Evolutionary conservation across 2,329 filamentous ascomycete genomes (phyloP).

Genomic region (Rhynchosporium agropyri): DNA sequence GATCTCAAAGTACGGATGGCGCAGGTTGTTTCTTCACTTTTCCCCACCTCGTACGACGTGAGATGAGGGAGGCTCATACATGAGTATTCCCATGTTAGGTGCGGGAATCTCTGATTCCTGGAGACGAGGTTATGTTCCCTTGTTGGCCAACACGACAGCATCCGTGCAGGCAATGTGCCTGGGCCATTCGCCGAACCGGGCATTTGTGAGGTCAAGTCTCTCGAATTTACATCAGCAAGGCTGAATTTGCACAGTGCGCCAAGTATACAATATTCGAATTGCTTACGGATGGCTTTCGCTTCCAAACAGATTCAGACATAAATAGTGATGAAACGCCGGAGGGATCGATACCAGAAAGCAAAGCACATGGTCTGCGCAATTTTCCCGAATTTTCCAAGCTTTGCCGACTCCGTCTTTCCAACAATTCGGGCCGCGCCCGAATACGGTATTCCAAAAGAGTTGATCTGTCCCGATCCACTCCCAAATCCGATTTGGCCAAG

Average conservation of each 20-base stretch:
- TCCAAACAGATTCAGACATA: neutral
- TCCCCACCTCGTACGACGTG: neutral
- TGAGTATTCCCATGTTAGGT: neutral
- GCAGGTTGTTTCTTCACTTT: neutral
- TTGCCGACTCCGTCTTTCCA: too few relatives aligned
- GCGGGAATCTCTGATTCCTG: slow-evolving; percentile 2
- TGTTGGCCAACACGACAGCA: neutral
- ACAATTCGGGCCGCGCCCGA: too few relatives aligned
- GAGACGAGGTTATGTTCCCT: neutral
- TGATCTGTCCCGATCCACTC: too few relatives aligned
- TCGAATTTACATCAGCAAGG: slow-evolving; percentile 1
- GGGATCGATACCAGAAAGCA: neutral
- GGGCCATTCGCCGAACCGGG: neutral
- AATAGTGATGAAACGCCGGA: slow-evolving; percentile 5
- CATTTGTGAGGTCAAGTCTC: neutral
- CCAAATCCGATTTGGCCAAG: too few relatives aligned
- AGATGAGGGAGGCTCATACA: slow-evolving; percentile 12
- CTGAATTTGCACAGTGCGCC: neutral
- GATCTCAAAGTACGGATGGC: neutral
- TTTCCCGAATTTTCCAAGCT: too few relatives aligned
- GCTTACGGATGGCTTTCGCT: neutral
- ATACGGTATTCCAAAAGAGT: too few relatives aligned
- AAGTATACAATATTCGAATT: too few relatives aligned
- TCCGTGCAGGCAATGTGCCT: slow-evolving; percentile 9
- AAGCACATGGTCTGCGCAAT: too few relatives aligned